Evolutionary conservation across 1,139 yeast species (phyloP).

Genomic region (Scheffersomyces segobiensis): DNA sequence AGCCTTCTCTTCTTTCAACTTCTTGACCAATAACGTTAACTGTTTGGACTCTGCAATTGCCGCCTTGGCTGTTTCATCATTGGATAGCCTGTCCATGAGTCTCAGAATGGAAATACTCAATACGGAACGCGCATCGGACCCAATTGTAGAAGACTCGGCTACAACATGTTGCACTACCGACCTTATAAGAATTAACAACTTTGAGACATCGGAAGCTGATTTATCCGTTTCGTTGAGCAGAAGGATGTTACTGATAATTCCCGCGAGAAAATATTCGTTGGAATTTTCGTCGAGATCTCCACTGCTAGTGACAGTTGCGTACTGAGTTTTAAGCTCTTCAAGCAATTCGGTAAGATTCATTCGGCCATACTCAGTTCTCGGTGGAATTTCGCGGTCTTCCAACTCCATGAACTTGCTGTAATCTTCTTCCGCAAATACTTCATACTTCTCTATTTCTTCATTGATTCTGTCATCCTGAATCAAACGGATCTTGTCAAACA

Average conservation of each 20-base stretch:
- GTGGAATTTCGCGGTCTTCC: constrained; percentile 9
- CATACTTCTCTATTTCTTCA: constrained; percentile 48
- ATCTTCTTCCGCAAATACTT: constrained; percentile 43
- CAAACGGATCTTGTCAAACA: constrained; percentile 39
- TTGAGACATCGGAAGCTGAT: constrained; percentile 19
- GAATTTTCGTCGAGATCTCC: constrained; percentile 8
- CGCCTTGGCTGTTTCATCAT: constrained; percentile 36
- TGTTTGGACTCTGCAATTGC: constrained; percentile 34
- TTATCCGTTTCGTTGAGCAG: constrained; percentile 25
- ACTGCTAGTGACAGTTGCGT: constrained; percentile 5
- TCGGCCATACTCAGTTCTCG: constrained; percentile 1
- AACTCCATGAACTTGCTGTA: constrained; percentile 18
- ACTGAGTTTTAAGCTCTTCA: constrained; percentile 16
- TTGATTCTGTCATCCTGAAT: constrained; percentile 41
- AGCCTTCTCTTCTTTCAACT: constrained; percentile 26
- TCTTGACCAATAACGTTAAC: constrained; percentile 21
- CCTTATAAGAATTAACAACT: constrained; percentile 29
- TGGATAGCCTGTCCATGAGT: constrained; percentile 32
- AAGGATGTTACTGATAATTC: constrained; percentile 26
- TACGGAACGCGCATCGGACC: constrained; percentile 25
- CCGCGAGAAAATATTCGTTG: constrained; percentile 16
- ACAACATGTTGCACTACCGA: constrained; percentile 33
- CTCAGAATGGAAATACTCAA: constrained; percentile 35
- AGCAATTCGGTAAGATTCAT: constrained; percentile 23
- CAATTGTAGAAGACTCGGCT: constrained; percentile 24